phyloP scores from a whole-genome alignment of 768 basidiomycete genomes.

The Tulasnella sp. region DNA sequence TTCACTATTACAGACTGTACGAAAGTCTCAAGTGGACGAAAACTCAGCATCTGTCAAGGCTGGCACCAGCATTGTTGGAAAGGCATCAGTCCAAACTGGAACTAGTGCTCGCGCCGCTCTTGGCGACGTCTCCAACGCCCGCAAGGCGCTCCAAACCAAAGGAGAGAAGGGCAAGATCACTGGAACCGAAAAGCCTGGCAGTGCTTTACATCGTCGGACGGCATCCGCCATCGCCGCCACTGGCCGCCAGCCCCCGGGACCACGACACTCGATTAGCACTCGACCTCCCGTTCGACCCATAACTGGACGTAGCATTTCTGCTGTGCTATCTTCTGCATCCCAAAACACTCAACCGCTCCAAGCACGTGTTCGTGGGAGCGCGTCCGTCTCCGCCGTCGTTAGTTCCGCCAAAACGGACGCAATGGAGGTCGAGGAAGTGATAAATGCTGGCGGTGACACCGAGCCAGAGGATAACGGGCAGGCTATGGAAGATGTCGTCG shows the following conservation, averaged over 20 bases:
- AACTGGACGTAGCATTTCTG: slow-evolving; percentile 19
- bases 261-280: slow-evolving; percentile 5
- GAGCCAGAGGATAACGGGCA: slow-evolving; percentile 37
- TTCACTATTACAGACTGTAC: neutral
- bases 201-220: slow-evolving; percentile 6
- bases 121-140: slow-evolving; percentile 23
- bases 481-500: slow-evolving; percentile 31
- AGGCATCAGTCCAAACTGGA: slow-evolving; percentile 5
- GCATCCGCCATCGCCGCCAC: neutral
- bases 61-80: neutral
- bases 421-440: slow-evolving; percentile 33
- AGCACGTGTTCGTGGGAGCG: neutral
- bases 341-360: slow-evolving; percentile 1
- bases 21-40: slow-evolving; percentile 1
- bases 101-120: slow-evolving; percentile 15
- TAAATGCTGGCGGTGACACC: slow-evolving; percentile 45
- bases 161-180: slow-evolving; percentile 19
- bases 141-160: slow-evolving; percentile 5
- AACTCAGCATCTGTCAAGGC: neutral
- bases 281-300: slow-evolving; percentile 18
- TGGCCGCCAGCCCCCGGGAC: neutral
- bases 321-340: neutral
- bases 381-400: neutral
- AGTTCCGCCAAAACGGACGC: slow-evolving; percentile 16
- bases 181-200: slow-evolving; percentile 15